A percentile compares a stretch with the other conserved stretches of the same genome.
phyloP scores from a whole-genome alignment of 371 early-diverging fungal genomes.

The Parasitella parasitica region DNA sequence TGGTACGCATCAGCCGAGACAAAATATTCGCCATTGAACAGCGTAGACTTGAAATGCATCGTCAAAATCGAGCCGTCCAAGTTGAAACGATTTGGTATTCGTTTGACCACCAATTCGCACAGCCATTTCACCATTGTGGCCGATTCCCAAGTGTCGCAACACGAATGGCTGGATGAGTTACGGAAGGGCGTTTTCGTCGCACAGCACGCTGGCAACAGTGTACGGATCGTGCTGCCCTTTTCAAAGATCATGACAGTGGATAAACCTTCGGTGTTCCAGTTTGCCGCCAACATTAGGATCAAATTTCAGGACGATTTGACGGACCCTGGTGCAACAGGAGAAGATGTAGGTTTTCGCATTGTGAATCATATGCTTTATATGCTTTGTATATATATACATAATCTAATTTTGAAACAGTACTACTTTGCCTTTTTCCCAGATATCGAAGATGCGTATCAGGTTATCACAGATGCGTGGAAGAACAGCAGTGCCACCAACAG shows the following conservation, averaged over 20 bases:
- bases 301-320: constrained; percentile 46
- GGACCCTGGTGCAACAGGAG: constrained; percentile 17
- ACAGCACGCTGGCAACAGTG: constrained; percentile 60
- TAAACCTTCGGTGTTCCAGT: constrained; percentile 49
- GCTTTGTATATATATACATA: too few species aligned
- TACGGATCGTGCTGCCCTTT: constrained; percentile 59
- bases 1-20: constrained; percentile 65
- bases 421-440: constrained; percentile 65
- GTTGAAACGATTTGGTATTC: constrained; percentile 52
- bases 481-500: background rate
- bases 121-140: constrained; percentile 48
- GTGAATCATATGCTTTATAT: too few species aligned
- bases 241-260: constrained; percentile 54
- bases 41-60: constrained; percentile 64
- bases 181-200: constrained; percentile 59
- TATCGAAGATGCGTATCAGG: constrained; percentile 13
- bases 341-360: constrained; percentile 53
- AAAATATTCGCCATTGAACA: constrained; percentile 63
- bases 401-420: constrained; percentile 51
- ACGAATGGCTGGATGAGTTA: constrained; percentile 65
- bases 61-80: constrained; percentile 47
- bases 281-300: constrained; percentile 58
- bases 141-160: constrained; percentile 44
- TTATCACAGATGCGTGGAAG: constrained; percentile 9
- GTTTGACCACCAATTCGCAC: constrained; percentile 40